Conservation (phyloP, 75 land plant genomes). For the Chamaecyparis obtusa region DNA sequence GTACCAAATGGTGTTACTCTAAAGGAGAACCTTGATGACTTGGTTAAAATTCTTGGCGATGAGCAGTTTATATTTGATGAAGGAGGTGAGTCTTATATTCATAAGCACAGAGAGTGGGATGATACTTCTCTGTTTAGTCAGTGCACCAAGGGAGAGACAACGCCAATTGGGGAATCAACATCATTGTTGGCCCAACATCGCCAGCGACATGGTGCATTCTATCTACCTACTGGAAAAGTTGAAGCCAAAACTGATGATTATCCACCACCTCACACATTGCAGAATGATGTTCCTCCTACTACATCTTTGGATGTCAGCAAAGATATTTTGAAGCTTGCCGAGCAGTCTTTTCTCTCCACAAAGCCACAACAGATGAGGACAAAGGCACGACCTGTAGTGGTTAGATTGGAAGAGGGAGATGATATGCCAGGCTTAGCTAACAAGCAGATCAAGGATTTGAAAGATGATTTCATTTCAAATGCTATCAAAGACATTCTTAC, state of each 20-base stretch:
- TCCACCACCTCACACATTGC: constrained; percentile 67
- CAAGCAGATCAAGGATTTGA: constrained; percentile 33
- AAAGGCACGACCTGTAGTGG: constrained; percentile 79
- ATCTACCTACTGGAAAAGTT: constrained; percentile 64
- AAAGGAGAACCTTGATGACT: constrained; percentile 61
- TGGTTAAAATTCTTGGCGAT: constrained; percentile 49
- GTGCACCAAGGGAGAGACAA: constrained; percentile 31
- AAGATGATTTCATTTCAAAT: constrained; percentile 57
- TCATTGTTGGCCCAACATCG: constrained; percentile 80
- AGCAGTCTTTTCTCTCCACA: constrained; percentile 45
- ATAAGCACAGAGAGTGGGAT: constrained; percentile 30
- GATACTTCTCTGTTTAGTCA: constrained; percentile 15
- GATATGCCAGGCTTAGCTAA: constrained; percentile 15
- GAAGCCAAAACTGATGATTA: constrained; percentile 47
- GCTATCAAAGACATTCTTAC: constrained; percentile 71
- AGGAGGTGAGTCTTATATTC: constrained; percentile 24
- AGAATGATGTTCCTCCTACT: constrained; percentile 12
- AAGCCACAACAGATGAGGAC: constrained; percentile 40
- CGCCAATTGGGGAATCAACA: constrained; percentile 45
- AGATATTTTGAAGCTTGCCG: constrained; percentile 62
- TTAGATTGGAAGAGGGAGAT: constrained; percentile 77
- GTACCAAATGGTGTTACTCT: constrained; percentile 72
- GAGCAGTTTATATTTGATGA: constrained; percentile 25
- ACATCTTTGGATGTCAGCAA: constrained; percentile 18
- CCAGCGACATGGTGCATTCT: constrained; percentile 78